Conservation (phyloP, 2,329 filamentous ascomycete genomes). For the Ascochyta viciae-villosae region DNA sequence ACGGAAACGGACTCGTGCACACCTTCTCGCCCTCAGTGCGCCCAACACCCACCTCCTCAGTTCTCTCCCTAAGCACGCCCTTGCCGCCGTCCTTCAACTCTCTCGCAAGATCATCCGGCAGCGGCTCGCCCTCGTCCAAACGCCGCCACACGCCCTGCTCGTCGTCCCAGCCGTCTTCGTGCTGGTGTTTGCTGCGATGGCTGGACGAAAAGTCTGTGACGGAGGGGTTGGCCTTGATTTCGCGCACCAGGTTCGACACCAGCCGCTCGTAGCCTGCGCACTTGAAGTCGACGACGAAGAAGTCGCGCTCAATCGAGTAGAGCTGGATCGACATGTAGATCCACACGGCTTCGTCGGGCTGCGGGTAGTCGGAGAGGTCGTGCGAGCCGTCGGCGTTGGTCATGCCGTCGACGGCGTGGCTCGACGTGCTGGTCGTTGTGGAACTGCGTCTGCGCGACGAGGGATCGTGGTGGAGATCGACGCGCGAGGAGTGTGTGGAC, state of each 20-base stretch:
- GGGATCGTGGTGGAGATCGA: conserved; percentile 53
- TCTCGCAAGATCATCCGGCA: conserved; percentile 38
- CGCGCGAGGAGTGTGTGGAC: conserved; percentile 57
- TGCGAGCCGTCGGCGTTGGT: conserved; percentile 21
- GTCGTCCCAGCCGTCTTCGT: conserved; percentile 45
- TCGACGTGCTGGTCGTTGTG: conserved; percentile 43
- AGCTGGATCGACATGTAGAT: conserved; percentile 88
- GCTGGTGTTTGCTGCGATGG: conserved; percentile 18
- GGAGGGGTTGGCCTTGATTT: conserved; percentile 44
- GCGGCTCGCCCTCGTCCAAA: conserved; percentile 41
- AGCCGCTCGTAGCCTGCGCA: conserved; percentile 97
- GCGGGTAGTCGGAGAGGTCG: conserved; percentile 41
- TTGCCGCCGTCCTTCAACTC: conserved; percentile 43
- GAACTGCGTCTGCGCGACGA: conserved; percentile 35
- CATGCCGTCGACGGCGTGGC: conserved; percentile 41
- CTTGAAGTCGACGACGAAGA: conserved; percentile 98
- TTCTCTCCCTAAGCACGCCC: conserved; percentile 46
- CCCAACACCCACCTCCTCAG: conserved; percentile 56
- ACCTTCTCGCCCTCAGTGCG: conserved; percentile 82
- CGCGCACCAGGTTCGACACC: conserved; percentile 55
- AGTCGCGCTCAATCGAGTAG: conserved; percentile 77
- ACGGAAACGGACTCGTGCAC: conserved; percentile 93
- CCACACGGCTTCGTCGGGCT: conserved; percentile 74
- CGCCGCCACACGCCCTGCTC: conserved; percentile 45
- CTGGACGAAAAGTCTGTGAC: conserved; percentile 17